phyloP scores from a whole-genome alignment of 2,329 filamentous ascomycete species.

The Pyrenochaeta sp. region DNA sequence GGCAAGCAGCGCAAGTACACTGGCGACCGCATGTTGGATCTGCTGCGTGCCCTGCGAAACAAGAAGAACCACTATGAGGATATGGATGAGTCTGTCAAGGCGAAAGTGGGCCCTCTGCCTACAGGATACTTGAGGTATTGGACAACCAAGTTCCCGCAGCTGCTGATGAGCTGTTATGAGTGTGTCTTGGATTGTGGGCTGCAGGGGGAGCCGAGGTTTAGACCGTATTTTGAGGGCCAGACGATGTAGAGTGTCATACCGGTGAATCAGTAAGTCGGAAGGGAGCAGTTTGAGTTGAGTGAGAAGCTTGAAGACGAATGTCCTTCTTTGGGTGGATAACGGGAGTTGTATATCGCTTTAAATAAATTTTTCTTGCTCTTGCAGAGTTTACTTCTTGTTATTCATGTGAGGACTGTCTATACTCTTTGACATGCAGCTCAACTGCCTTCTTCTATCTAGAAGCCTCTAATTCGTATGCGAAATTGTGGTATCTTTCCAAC shows the following conservation, averaged over 20 bases:
- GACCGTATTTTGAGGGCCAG: constrained; percentile 67
- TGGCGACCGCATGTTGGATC: constrained; percentile 80
- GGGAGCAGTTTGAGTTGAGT: too few relatives aligned
- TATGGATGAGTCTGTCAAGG: constrained; percentile 81
- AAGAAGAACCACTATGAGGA: constrained; percentile 99
- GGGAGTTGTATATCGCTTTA: too few relatives aligned
- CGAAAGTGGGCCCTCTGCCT: constrained; percentile 74
- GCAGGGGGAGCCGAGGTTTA: constrained; percentile 70
- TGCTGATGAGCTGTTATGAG: constrained; percentile 81
- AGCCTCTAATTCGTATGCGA: too few relatives aligned
- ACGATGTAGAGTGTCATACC: constrained; percentile 18
- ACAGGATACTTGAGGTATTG: constrained; percentile 86
- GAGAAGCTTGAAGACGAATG: background rate
- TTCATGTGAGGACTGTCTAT: too few relatives aligned
- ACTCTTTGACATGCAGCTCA: too few relatives aligned
- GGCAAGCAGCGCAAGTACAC: constrained; percentile 97
- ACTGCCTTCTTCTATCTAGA: too few relatives aligned
- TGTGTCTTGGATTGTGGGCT: constrained; percentile 73
- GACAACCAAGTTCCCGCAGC: constrained; percentile 77
- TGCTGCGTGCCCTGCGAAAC: constrained; percentile 87
- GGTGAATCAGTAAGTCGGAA: too few relatives aligned
- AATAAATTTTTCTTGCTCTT: too few relatives aligned
- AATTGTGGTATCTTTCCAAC: too few relatives aligned
- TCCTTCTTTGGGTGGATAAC: too few relatives aligned
- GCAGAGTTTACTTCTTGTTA: too few relatives aligned